Percentiles rank a stretch among this genome's conserved stretches.
phyloP scores from a whole-genome alignment of 192 early-diverging fungal genomes.

The Rhizophlyctis rosea region DNA sequence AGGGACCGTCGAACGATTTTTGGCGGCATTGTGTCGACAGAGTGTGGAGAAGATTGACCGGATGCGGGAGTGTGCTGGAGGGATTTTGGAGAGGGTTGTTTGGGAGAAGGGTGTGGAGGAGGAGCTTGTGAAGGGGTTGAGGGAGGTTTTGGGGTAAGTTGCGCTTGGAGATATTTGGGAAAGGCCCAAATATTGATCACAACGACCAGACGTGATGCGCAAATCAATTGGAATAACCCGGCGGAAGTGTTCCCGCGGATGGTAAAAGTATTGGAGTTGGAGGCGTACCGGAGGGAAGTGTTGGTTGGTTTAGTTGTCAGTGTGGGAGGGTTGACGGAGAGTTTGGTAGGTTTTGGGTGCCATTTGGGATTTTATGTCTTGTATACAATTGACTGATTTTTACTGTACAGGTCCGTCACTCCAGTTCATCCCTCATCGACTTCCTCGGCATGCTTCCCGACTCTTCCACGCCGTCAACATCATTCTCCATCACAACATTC shows the following conservation, averaged over 20 bases:
- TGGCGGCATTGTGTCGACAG: constrained; percentile 60
- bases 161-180: constrained; percentile 4
- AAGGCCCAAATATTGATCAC: not conserved
- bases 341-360: constrained; percentile 49
- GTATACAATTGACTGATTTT: not conserved
- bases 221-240: constrained; percentile 62
- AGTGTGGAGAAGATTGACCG: constrained; percentile 91
- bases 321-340: constrained; percentile 77
- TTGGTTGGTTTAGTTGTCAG: constrained; percentile 69
- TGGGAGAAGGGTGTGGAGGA: constrained; percentile 17
- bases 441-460: constrained; percentile 52
- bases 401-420: constrained; percentile 54
- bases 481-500: not conserved
- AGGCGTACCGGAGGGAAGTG: constrained; percentile 56
- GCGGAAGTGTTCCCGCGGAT: constrained; percentile 63
- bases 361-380: not conserved
- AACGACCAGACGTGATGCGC: constrained; percentile 21
- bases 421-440: constrained; percentile 60
- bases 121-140: constrained; percentile 13
- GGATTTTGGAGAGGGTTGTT: constrained; percentile 52
- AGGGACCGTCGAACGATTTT: constrained; percentile 10
- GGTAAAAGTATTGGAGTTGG: constrained; percentile 49
- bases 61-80: constrained; percentile 71
- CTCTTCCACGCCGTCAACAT: constrained; percentile 3
- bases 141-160: constrained; percentile 6